Conservation (phyloP, 768 basidiomycete genomes). For the Termitomyces sp. region DNA sequence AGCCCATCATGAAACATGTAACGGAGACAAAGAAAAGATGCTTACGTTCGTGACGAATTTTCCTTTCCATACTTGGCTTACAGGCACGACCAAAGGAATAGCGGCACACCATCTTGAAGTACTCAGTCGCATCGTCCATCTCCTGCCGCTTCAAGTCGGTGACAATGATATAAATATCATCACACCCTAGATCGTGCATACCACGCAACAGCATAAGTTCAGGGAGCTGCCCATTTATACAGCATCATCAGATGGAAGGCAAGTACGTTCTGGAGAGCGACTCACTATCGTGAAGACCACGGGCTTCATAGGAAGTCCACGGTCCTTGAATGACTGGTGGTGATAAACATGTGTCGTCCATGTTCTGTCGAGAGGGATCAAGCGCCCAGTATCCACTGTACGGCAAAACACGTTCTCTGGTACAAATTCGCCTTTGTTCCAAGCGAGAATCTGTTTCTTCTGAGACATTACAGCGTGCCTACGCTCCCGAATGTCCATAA, state of each 20-base stretch:
- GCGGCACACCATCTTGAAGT: constrained; percentile 70
- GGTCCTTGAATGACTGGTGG: constrained; percentile 69
- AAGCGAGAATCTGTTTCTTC: constrained; percentile 46
- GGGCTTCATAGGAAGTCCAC: constrained; percentile 71
- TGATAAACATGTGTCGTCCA: constrained; percentile 82
- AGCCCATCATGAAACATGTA: not conserved
- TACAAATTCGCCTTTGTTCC: constrained; percentile 71
- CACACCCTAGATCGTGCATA: constrained; percentile 77
- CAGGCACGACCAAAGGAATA: constrained; percentile 56
- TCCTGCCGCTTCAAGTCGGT: constrained; percentile 76
- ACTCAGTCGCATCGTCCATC: constrained; percentile 77
- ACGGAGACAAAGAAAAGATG: constrained; percentile 9
- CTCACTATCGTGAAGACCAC: constrained; percentile 78
- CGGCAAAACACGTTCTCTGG: constrained; percentile 79
- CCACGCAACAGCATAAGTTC: constrained; percentile 76
- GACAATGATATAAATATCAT: constrained; percentile 74
- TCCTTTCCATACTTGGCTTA: constrained; percentile 62
- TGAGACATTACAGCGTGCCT: constrained; percentile 46
- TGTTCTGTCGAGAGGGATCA: constrained; percentile 76
- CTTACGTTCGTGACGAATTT: constrained; percentile 71
- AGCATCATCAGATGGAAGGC: constrained; percentile 7
- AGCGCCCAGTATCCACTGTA: constrained; percentile 70
- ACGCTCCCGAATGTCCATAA: constrained; percentile 61
- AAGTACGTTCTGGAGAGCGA: constrained; percentile 5
- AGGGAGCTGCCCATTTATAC: constrained; percentile 46